phyloP scores from a whole-genome alignment of 305 asterid genomes.

The Euphrasia arctica region DNA sequence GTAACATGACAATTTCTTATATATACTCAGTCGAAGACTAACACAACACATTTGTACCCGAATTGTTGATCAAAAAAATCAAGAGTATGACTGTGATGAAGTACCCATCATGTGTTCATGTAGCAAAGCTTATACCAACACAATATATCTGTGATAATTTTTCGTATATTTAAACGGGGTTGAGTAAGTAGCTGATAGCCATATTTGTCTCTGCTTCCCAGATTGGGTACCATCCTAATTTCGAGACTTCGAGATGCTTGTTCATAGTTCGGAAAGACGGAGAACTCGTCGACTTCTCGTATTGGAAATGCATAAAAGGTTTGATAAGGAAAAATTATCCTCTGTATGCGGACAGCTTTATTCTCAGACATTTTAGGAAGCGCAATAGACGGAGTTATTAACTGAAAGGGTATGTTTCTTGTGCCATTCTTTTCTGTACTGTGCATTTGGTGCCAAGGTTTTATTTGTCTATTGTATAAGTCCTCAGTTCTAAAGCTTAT shows the following conservation, averaged over 20 bases:
- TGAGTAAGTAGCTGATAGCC: background rate
- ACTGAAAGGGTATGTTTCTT: conserved; percentile 37
- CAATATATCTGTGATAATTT: background rate
- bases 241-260: conserved; percentile 74
- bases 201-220: conserved; percentile 37
- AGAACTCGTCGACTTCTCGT: conserved; percentile 82
- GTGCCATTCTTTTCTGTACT: conserved; percentile 2
- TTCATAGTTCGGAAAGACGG: conserved; percentile 92
- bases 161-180: background rate
- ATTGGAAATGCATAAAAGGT: conserved; percentile 98
- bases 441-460: conserved; percentile 16
- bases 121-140: background rate
- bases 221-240: conserved; percentile 92
- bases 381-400: conserved; percentile 34
- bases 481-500: conserved; percentile 5
- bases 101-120: background rate
- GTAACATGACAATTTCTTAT: conserved; percentile 29
- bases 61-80: background rate
- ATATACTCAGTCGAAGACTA: background rate
- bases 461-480: conserved; percentile 19
- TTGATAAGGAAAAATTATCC: conserved; percentile 87
- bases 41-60: background rate
- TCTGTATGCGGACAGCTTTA: conserved; percentile 85
- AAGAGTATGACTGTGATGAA: background rate
- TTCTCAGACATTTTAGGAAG: conserved; percentile 81